Percentiles rank a stretch among this genome's conserved stretches.
These are phyloP conservation scores for Cordyceps farinosa DNA, from an alignment of 2,329 filamentous ascomycete genomes.

Conservation along the genomic window DNA sequence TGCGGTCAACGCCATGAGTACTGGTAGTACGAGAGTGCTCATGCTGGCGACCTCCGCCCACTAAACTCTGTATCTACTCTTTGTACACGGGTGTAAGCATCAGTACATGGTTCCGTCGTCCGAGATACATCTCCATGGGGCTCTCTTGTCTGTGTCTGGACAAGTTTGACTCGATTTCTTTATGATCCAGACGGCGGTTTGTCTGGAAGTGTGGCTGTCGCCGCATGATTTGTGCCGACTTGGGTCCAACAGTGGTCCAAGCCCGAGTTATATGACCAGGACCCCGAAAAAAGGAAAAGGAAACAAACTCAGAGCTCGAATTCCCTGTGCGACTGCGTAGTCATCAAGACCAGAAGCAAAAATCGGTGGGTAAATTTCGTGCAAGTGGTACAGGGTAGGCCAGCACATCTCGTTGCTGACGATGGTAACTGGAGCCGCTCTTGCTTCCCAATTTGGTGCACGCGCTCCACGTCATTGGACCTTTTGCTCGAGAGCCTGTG, in stretches of 20 bases:
- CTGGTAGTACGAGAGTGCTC: neutral
- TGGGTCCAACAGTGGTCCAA: no score
- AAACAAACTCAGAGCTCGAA: neutral
- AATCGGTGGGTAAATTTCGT: neutral
- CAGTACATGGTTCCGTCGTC: no score
- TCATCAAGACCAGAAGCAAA: neutral
- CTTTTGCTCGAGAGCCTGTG: neutral
- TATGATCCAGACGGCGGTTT: no score
- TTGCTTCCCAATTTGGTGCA: conserved; percentile 13
- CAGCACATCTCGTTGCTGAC: no score
- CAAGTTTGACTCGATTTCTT: no score
- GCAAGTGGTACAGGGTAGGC: neutral
- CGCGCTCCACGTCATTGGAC: conserved; percentile 9
- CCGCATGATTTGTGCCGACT: no score
- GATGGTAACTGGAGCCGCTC: neutral
- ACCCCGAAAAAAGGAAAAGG: neutral
- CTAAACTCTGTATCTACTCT: neutral
- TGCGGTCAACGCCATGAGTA: neutral
- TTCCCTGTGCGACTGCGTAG: neutral
- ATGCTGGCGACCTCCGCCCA: neutral
- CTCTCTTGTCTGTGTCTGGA: neutral
- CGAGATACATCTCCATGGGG: neutral
- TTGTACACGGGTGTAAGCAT: neutral
- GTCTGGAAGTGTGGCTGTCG: no score
- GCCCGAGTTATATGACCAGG: no score